These are phyloP conservation scores for Populus tomentosa DNA, from an alignment of 441 rosid species.

Conservation along the genomic window DNA sequence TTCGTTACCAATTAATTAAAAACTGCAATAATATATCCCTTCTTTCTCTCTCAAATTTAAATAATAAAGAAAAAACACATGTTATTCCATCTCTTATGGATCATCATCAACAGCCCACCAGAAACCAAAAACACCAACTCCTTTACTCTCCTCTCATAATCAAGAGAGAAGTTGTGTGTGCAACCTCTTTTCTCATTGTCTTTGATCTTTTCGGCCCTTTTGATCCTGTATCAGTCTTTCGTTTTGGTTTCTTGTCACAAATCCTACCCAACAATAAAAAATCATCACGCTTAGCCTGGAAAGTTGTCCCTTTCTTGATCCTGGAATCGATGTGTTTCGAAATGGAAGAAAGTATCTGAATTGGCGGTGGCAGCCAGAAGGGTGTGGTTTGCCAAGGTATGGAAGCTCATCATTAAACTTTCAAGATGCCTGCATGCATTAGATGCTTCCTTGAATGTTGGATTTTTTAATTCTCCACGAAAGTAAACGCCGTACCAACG, in stretches of 20 bases:
- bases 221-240: slow-evolving; percentile 17
- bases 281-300: slow-evolving; percentile 36
- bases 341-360: slow-evolving; percentile 62
- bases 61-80: not conserved
- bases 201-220: slow-evolving; percentile 32
- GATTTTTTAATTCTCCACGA: not conserved
- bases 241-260: slow-evolving; percentile 33
- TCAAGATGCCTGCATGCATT: not conserved
- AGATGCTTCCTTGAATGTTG: not conserved
- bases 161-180: slow-evolving; percentile 32
- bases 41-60: not conserved
- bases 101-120: slow-evolving; percentile 23
- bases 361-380: slow-evolving; percentile 89
- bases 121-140: slow-evolving; percentile 17
- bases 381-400: slow-evolving; percentile 77
- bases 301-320: slow-evolving; percentile 74
- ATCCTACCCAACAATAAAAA: not conserved
- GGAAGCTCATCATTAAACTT: not conserved
- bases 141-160: slow-evolving; percentile 17
- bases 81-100: slow-evolving; percentile 36
- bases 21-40: no score
- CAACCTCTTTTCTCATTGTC: slow-evolving; percentile 26
- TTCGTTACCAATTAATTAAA: no score
- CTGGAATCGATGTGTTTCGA: slow-evolving; percentile 54
- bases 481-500: no score